These are phyloP conservation scores for Blastocystis sp. DNA, from an alignment of 352 stramenopile genomes.

Conservation along the genomic window DNA sequence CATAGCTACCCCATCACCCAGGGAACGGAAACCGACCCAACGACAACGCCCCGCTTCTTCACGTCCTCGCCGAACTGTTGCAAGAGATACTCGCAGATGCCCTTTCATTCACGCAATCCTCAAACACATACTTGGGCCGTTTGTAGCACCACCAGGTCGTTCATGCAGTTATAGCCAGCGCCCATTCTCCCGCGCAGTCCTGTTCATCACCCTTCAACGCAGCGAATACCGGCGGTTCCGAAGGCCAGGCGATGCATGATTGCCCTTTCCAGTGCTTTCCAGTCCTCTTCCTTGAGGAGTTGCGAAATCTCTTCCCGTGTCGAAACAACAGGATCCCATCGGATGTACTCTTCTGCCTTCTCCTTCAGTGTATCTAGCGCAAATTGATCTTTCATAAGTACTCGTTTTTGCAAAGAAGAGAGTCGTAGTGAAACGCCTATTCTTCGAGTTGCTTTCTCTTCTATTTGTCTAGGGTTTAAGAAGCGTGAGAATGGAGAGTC, in stretches of 20 bases:
- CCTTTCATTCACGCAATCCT: conserved; percentile 67
- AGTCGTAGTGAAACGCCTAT: neutral
- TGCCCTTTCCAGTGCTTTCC: conserved; percentile 73
- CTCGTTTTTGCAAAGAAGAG: neutral
- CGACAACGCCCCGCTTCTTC: conserved; percentile 79
- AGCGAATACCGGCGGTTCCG: conserved; percentile 78
- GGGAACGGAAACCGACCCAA: conserved; percentile 75
- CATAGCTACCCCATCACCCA: conserved; percentile 71
- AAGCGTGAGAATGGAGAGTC: neutral
- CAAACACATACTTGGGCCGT: conserved; percentile 76
- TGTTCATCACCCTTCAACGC: conserved; percentile 49
- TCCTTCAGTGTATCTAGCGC: conserved; percentile 18
- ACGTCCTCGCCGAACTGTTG: conserved; percentile 76
- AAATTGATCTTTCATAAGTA: conserved; percentile 7
- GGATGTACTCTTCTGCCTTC: conserved; percentile 76
- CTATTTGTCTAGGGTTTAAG: too few relatives aligned
- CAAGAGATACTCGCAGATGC: conserved; percentile 82
- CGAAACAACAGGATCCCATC: conserved; percentile 81
- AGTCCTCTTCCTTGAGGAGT: conserved; percentile 76
- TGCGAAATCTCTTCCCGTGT: conserved; percentile 77
- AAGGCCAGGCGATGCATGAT: conserved; percentile 83
- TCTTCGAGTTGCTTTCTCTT: neutral
- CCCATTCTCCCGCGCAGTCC: conserved; percentile 82
- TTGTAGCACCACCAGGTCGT: conserved; percentile 86
- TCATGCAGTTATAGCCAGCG: conserved; percentile 82